phyloP scores from a whole-genome alignment of 169 alveolate species.

The Plasmodium falciparum region DNA sequence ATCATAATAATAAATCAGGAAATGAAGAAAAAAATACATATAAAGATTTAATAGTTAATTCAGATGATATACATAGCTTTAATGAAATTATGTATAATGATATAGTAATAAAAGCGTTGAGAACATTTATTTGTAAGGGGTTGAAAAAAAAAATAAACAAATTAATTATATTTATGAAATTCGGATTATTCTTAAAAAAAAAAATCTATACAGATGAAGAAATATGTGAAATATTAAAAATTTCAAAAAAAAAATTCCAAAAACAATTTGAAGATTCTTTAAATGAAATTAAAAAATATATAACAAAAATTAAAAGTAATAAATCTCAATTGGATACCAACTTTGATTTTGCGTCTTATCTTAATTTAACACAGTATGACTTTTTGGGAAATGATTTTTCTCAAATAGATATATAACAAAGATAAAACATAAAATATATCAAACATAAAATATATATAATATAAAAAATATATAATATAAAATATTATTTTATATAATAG shows the following conservation, averaged over 20 bases:
- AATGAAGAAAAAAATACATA: conserved; percentile 72
- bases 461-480: background rate
- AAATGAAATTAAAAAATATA: conserved; percentile 56
- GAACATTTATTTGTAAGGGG: conserved; percentile 63
- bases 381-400: conserved; percentile 73
- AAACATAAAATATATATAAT: background rate
- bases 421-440: background rate
- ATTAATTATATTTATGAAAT: conserved; percentile 73
- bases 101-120: conserved; percentile 54
- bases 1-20: conserved; percentile 46
- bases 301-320: conserved; percentile 26
- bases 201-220: conserved; percentile 57
- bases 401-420: conserved; percentile 13
- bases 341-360: conserved; percentile 31
- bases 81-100: conserved; percentile 71
- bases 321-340: conserved; percentile 14
- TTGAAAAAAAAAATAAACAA: conserved; percentile 59
- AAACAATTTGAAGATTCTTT: conserved; percentile 43
- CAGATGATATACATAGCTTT: conserved; percentile 75
- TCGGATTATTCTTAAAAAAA: conserved; percentile 56
- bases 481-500: background rate
- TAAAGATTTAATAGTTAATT: conserved; percentile 70
- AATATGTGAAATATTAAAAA: conserved; percentile 41
- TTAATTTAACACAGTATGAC: conserved; percentile 55
- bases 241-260: conserved; percentile 43